Evolutionary conservation across 208 protist genomes (phyloP).

Genomic region (Trypanosoma caninum): DNA sequence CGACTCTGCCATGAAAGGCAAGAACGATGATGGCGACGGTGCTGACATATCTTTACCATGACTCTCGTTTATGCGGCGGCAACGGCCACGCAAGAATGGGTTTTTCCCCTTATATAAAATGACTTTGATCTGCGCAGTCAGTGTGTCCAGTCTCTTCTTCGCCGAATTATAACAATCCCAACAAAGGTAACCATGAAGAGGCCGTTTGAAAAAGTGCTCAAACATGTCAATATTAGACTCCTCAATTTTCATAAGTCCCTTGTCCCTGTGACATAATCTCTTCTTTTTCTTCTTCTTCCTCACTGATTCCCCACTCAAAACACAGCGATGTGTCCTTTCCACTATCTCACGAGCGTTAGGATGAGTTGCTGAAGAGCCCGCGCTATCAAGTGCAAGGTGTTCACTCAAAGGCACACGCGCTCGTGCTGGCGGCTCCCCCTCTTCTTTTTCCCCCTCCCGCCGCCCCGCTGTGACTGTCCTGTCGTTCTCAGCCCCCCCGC

Average conservation of each 20-base stretch:
- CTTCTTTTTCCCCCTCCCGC: too few relatives aligned
- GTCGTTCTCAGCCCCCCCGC: too few relatives aligned
- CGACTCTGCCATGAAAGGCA: background rate
- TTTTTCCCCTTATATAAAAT: constrained; percentile 67
- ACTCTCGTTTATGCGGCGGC: background rate
- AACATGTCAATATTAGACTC: constrained; percentile 83
- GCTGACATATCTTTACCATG: background rate
- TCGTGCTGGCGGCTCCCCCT: too few relatives aligned
- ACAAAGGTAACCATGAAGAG: constrained; percentile 80
- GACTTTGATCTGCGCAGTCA: constrained; percentile 59
- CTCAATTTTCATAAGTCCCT: constrained; percentile 77
- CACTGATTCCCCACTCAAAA: constrained; percentile 31
- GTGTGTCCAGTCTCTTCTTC: constrained; percentile 52
- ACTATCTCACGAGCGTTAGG: constrained; percentile 8
- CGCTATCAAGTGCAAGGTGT: too few relatives aligned
- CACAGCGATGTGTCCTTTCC: constrained; percentile 11
- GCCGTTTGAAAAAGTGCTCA: constrained; percentile 72
- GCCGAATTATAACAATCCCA: constrained; percentile 65
- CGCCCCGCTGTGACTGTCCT: background rate
- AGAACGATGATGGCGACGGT: background rate
- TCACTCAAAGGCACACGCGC: too few relatives aligned
- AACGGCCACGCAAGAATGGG: constrained; percentile 46
- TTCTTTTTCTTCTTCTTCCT: constrained; percentile 12
- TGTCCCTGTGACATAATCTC: constrained; percentile 49
- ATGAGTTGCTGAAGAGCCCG: background rate